Conservation (phyloP, 148 eudicot species). For the Vaccinium corymbosum region DNA sequence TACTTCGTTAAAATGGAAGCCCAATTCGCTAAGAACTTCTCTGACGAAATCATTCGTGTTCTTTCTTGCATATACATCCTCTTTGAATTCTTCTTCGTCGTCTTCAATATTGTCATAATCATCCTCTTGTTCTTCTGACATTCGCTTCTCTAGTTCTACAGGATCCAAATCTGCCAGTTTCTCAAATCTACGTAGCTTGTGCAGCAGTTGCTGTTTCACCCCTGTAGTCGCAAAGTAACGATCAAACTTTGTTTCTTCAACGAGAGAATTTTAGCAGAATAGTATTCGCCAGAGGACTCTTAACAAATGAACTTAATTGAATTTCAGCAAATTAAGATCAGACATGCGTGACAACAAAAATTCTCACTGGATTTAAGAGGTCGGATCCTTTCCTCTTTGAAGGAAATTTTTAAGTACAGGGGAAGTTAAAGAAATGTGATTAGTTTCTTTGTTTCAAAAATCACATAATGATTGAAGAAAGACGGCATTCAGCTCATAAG, state of each 20-base stretch:
- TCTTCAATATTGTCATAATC: slow-evolving; percentile 16
- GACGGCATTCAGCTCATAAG: slow-evolving; percentile 8
- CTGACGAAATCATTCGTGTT: slow-evolving; percentile 21
- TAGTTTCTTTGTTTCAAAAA: background rate
- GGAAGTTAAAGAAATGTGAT: background rate
- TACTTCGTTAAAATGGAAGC: slow-evolving; percentile 24
- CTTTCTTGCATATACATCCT: slow-evolving; percentile 15
- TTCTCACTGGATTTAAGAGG: background rate
- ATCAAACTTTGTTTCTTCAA: too few relatives aligned
- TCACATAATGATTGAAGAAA: slow-evolving; percentile 4
- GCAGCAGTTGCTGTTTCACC: slow-evolving; percentile 57
- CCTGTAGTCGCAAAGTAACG: slow-evolving; percentile 32
- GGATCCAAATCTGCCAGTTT: slow-evolving; percentile 73
- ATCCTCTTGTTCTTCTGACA: slow-evolving; percentile 44
- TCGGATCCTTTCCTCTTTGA: background rate
- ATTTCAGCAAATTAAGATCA: background rate
- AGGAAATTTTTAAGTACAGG: background rate
- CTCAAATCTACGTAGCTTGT: slow-evolving; percentile 73
- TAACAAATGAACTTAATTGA: background rate
- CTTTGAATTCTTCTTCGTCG: slow-evolving; percentile 17
- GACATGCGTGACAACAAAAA: background rate
- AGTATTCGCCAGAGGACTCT: background rate
- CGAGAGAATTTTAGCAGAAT: background rate
- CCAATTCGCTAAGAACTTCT: slow-evolving; percentile 25
- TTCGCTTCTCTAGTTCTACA: slow-evolving; percentile 63